phyloP scores from a whole-genome alignment of 2,329 filamentous ascomycete species.

The Sporothrix brasiliensis region DNA sequence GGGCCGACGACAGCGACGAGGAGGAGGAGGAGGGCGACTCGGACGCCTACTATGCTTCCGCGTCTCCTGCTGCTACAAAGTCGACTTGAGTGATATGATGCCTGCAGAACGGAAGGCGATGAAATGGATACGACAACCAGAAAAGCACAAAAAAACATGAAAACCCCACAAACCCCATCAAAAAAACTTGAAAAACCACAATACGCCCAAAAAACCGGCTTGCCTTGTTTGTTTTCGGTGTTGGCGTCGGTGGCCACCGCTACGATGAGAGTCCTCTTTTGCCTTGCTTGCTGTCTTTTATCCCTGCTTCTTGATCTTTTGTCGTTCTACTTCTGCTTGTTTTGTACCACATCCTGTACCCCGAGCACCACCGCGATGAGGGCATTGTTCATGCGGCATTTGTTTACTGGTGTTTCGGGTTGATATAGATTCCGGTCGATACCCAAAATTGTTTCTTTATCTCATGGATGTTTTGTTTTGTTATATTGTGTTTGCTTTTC shows the following conservation, averaged over 20 bases:
- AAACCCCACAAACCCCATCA: background rate
- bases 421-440: background rate
- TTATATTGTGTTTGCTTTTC: background rate
- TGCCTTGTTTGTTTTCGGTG: background rate
- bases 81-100: too few relatives aligned
- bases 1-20: conserved; percentile 30
- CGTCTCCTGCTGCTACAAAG: background rate
- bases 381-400: background rate
- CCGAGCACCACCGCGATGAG: background rate
- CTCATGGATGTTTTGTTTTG: background rate
- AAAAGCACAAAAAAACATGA: too few relatives aligned
- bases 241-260: background rate
- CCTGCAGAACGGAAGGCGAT: too few relatives aligned
- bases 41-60: background rate
- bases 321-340: background rate
- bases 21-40: conserved; percentile 17
- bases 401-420: background rate
- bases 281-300: background rate
- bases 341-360: background rate
- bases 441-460: background rate
- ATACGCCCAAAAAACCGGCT: background rate
- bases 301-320: background rate
- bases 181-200: too few relatives aligned
- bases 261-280: background rate
- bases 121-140: too few relatives aligned